Percentiles rank a stretch among this genome's conserved stretches.
phyloP scores from a whole-genome alignment of 1,139 yeast species.

The Geotrichum candidum region DNA sequence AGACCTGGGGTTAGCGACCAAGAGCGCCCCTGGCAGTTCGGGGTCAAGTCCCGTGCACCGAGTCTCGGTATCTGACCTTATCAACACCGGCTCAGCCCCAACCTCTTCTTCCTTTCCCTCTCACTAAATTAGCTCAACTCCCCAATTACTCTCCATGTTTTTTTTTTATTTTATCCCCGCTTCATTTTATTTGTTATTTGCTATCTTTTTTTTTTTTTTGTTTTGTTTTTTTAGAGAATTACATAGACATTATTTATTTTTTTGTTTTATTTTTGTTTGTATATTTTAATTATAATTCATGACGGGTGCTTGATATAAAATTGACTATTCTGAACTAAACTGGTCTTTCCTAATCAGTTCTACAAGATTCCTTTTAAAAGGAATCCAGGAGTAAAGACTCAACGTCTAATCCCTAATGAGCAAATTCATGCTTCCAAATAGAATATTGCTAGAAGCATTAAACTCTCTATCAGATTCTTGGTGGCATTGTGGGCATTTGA shows the following conservation, averaged over 20 bases:
- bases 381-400: too few relatives aligned
- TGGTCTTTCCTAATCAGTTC: too few relatives aligned
- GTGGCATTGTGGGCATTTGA: too few relatives aligned
- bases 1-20: constrained; percentile 5
- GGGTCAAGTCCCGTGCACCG: constrained; percentile 13
- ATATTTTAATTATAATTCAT: not conserved
- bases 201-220: not conserved
- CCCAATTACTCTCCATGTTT: too few relatives aligned
- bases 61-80: constrained; percentile 24
- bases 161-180: not conserved
- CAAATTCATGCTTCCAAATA: too few relatives aligned
- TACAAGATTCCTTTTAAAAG: too few relatives aligned
- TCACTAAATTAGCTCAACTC: not conserved
- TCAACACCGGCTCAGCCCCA: constrained; percentile 6
- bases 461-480: too few relatives aligned
- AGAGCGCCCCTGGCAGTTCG: constrained; percentile 13
- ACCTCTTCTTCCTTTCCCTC: not conserved
- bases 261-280: not conserved
- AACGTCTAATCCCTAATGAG: too few relatives aligned
- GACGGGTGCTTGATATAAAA: too few relatives aligned
- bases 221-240: not conserved
- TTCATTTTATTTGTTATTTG: not conserved
- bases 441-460: too few relatives aligned
- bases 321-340: too few relatives aligned
- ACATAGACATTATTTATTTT: not conserved